phyloP scores from a whole-genome alignment of 2,329 filamentous ascomycete species.

The Alternaria postmessia region DNA sequence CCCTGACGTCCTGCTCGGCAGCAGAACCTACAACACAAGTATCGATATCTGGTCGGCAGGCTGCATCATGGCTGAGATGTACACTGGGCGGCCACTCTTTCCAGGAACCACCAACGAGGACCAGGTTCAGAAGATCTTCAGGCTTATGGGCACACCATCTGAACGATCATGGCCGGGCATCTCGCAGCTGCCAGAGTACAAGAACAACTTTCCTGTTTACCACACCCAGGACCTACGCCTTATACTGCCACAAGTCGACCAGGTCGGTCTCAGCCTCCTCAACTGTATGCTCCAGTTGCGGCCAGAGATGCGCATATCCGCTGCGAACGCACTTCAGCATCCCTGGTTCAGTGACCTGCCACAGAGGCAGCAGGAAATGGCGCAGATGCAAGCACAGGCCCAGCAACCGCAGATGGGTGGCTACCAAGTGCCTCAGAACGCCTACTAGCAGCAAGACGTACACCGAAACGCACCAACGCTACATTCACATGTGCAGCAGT shows the following conservation, averaged over 20 bases:
- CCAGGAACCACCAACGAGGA: conserved; percentile 98
- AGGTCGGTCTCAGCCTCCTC: conserved; percentile 83
- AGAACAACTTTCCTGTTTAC: conserved; percentile 92
- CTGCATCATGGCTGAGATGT: conserved; percentile 99
- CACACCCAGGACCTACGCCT: conserved; percentile 87
- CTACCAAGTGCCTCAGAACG: conserved; percentile 50
- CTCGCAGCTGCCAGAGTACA: conserved; percentile 96
- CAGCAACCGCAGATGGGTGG: conserved; percentile 51
- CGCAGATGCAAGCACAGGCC: conserved; percentile 42
- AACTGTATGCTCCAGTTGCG: conserved; percentile 90
- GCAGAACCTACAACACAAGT: conserved; percentile 97
- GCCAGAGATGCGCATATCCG: conserved; percentile 89
- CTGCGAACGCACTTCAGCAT: conserved; percentile 84
- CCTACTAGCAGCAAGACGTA: conserved; percentile 39
- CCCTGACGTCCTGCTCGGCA: conserved; percentile 92
- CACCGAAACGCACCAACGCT: not conserved
- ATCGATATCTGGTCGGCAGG: conserved; percentile 99
- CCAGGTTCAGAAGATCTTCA: conserved; percentile 95
- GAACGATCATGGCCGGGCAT: conserved; percentile 97
- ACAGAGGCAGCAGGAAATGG: conserved; percentile 55
- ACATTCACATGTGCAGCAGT: not conserved
- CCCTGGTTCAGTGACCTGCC: conserved; percentile 87
- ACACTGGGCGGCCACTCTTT: conserved; percentile 92
- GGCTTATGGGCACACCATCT: conserved; percentile 96
- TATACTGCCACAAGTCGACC: conserved; percentile 90